These are phyloP conservation scores for Bimuria novae-zelandiae DNA, from an alignment of 2,329 filamentous ascomycete genomes.

Conservation along the genomic window DNA sequence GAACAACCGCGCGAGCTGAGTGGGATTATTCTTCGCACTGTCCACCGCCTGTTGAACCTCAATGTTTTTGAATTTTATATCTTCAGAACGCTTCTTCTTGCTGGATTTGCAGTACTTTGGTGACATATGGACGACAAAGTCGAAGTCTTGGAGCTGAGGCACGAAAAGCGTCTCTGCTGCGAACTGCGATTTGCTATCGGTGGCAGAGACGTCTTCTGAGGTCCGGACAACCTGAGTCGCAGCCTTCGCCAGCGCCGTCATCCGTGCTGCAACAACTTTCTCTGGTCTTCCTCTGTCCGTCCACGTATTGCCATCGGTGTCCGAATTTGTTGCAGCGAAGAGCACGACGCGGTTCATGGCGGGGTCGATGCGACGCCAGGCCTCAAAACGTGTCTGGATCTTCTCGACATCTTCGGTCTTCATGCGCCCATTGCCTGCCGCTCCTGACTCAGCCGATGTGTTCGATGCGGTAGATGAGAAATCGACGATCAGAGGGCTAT, in stretches of 20 bases:
- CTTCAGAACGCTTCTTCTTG: slow-evolving; percentile 37
- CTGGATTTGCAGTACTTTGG: slow-evolving; percentile 52
- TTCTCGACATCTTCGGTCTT: slow-evolving; percentile 63
- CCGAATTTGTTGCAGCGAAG: slow-evolving; percentile 79
- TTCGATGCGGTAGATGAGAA: slow-evolving; percentile 52
- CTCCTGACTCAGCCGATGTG: slow-evolving; percentile 25
- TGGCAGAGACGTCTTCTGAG: slow-evolving; percentile 48
- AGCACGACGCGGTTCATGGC: slow-evolving; percentile 82
- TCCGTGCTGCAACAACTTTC: slow-evolving; percentile 80
- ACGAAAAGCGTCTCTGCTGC: slow-evolving; percentile 68
- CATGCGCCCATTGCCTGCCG: slow-evolving; percentile 48
- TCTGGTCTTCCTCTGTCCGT: slow-evolving; percentile 71
- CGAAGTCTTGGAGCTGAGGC: slow-evolving; percentile 76
- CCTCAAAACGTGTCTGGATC: slow-evolving; percentile 74
- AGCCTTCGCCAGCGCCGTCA: slow-evolving; percentile 80
- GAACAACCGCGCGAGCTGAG: slow-evolving; percentile 66
- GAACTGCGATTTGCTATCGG: slow-evolving; percentile 20
- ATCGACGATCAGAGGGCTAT: slow-evolving; percentile 81
- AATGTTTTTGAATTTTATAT: slow-evolving; percentile 78
- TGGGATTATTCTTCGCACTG: slow-evolving; percentile 54
- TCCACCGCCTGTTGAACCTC: slow-evolving; percentile 54
- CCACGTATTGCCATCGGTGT: slow-evolving; percentile 78
- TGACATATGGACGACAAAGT: slow-evolving; percentile 79
- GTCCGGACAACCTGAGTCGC: slow-evolving; percentile 59
- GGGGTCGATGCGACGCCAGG: slow-evolving; percentile 87